Evolutionary conservation across 2,329 filamentous ascomycete genomes (phyloP), one percentile per base, ranked within the genome.

Genomic region (Colletotrichum melonis): DNA sequence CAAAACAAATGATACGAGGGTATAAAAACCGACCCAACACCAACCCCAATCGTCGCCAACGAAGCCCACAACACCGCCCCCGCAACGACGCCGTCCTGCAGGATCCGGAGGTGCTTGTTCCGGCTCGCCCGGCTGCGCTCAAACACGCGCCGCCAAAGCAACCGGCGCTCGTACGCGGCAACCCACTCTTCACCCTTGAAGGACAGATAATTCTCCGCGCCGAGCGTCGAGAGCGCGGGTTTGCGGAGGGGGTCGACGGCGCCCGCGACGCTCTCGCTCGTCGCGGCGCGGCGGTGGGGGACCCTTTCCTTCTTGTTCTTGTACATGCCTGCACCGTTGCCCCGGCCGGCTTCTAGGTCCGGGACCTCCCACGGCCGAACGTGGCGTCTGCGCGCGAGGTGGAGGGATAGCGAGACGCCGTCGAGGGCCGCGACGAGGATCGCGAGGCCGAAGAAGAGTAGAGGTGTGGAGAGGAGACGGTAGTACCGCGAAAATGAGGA

Each of bases 321-420:
- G 38, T 42, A 12, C 32, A 42, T 3, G 14, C 38, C 38, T 2
- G 14, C 38, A 2, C 5, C 16, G 38, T 16, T 42, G 5, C 38
- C 16, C 74, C 68, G 81, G 1, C 81, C 82, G 30, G 83, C 63
- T 11, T 78, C 77, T 49, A 83, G 75, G 66, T 78, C 80, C 1
- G 77, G 58, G 14, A 63, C 65, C 42, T 86, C 85, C 84, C 84
- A 86, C 0, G 84, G 82, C 3, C 81, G 77, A 5, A 84, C 70
- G 46, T 83, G 80, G 11, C 85, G 81, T 59, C 73, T 76, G 9
- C 79, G 75, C 19, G 76, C 74, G 12, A 78, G 73, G 67, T 84
- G 78, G 9, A 86, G 72, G 19, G 81, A 70, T 6, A 85, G 38
- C 58, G 83, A 85, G 3, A 86, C 77, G 7, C 82, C 80, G 57